phyloP scores from a whole-genome alignment of 495 filamentous ascomycete species.

The Penicillium longicatenatum region DNA sequence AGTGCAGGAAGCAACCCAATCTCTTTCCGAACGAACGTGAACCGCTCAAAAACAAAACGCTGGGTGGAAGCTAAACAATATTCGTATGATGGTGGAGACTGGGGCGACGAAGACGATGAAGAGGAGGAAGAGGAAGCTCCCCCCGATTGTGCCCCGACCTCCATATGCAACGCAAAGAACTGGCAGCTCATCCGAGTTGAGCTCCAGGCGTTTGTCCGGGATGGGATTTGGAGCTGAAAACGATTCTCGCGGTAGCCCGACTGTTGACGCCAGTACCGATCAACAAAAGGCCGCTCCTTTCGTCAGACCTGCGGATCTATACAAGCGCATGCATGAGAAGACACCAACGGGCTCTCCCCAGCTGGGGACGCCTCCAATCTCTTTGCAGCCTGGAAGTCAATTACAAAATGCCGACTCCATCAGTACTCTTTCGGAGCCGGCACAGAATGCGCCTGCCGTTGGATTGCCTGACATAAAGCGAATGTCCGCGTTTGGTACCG shows the following conservation, averaged over 20 bases:
- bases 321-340: constrained; percentile 68
- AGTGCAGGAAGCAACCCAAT: constrained; percentile 43
- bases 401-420: neutral
- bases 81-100: constrained; percentile 92
- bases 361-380: constrained; percentile 26
- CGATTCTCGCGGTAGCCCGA: constrained; percentile 18
- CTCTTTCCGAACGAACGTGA: constrained; percentile 78
- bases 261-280: constrained; percentile 15
- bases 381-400: constrained; percentile 3
- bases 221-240: constrained; percentile 17
- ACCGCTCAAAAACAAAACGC: constrained; percentile 87
- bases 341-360: constrained; percentile 41
- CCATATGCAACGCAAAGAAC: constrained; percentile 38
- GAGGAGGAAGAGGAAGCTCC: constrained; percentile 58
- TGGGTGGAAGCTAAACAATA: constrained; percentile 90
- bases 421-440: constrained; percentile 7
- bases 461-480: constrained; percentile 64
- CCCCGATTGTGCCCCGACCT: constrained; percentile 40
- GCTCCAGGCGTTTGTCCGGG: constrained; percentile 23
- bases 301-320: constrained; percentile 77
- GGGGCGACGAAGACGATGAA: constrained; percentile 84
- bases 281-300: constrained; percentile 59
- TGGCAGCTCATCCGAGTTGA: constrained; percentile 30
- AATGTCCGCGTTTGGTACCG: constrained; percentile 63
- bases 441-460: constrained; percentile 20